Conservation (phyloP, 192 early-diverging fungal species). For the Phlyctochytrium planicorne region DNA sequence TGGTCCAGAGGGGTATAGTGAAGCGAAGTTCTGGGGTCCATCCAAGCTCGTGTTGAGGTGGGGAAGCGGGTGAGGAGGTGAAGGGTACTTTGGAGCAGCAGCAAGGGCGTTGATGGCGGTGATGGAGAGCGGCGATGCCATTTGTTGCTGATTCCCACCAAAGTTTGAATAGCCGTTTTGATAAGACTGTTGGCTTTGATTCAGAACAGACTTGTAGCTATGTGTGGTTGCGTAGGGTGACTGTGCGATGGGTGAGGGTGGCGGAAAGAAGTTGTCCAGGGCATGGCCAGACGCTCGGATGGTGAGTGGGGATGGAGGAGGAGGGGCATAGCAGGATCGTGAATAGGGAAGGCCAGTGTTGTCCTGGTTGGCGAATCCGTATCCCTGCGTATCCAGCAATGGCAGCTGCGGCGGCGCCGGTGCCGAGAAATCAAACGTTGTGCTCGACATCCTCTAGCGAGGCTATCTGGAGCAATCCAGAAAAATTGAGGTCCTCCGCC, state of each 20-base stretch:
- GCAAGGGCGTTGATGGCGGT: constrained; percentile 1
- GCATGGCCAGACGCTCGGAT: background rate
- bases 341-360: background rate
- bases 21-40: background rate
- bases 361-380: background rate
- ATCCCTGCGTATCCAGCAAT: background rate
- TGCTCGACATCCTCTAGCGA: background rate
- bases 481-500: too few species aligned
- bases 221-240: background rate
- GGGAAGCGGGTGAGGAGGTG: background rate
- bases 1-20: background rate
- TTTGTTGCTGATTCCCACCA: too few species aligned
- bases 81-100: background rate
- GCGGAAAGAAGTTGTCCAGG: background rate
- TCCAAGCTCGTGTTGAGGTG: background rate
- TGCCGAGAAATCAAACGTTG: background rate
- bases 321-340: background rate
- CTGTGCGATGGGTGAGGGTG: background rate
- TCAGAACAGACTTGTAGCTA: background rate
- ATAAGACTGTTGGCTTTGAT: background rate
- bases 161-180: background rate
- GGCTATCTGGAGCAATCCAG: too few species aligned
- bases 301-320: background rate
- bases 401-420: background rate
- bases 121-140: background rate